Evolutionary conservation across 129 eudicot species (phyloP).

Genomic region (Helianthus tuberosus): DNA sequence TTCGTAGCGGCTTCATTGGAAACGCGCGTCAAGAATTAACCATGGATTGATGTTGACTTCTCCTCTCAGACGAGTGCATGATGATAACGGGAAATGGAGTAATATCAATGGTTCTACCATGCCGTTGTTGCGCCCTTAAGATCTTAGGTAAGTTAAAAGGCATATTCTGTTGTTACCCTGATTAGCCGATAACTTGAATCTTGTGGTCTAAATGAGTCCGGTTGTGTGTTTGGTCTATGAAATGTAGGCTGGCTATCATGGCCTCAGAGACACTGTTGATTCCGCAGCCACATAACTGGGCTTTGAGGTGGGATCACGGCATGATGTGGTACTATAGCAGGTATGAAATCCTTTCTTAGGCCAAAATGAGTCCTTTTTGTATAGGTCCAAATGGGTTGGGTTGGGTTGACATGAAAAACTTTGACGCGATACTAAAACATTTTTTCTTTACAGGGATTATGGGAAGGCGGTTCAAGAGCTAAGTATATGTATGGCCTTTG

Average conservation of each 20-base stretch:
- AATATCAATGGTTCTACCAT: conserved; percentile 51
- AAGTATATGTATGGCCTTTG: conserved; percentile 96
- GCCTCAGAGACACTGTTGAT: conserved; percentile 83
- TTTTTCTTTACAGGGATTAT: conserved; percentile 55
- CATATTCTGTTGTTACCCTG: conserved; percentile 18
- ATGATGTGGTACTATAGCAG: conserved; percentile 87
- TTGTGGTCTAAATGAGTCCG: conserved; percentile 27
- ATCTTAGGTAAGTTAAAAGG: conserved; percentile 57
- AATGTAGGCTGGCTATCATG: conserved; percentile 81
- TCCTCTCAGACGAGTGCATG: conserved; percentile 69
- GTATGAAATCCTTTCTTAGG: conserved; percentile 30
- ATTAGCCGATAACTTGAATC: conserved; percentile 24
- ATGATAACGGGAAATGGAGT: conserved; percentile 51
- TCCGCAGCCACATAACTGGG: conserved; percentile 91
- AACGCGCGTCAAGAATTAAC: conserved; percentile 79
- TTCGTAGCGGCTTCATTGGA: conserved; percentile 82
- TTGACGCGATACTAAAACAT: not conserved
- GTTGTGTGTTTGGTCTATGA: conserved; percentile 24
- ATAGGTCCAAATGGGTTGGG: not conserved
- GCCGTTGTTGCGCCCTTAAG: conserved; percentile 83
- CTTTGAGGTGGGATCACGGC: conserved; percentile 90
- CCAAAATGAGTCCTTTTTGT: not conserved
- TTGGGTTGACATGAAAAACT: not conserved
- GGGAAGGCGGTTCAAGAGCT: conserved; percentile 91
- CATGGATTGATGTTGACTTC: conserved; percentile 86